Evolutionary conservation across 2,329 filamentous ascomycete species (phyloP).

Genomic region (Fonsecaea monophora): DNA sequence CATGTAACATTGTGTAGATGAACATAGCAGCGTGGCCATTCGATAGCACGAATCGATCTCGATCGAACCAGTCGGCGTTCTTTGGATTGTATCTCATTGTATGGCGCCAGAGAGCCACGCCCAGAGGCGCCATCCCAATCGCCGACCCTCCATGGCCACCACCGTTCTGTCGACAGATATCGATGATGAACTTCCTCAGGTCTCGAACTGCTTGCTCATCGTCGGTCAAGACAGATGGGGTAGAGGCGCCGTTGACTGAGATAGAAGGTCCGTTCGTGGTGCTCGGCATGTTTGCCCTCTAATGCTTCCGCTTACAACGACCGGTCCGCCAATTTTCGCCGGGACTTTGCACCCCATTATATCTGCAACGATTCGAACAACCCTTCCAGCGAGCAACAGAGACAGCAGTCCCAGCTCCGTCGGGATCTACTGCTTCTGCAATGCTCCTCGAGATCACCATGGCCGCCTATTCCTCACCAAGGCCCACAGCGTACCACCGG

Average conservation of each 20-base stretch:
- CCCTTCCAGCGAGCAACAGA: neutral
- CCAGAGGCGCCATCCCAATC: slow-evolving; percentile 58
- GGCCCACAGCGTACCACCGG: slow-evolving; percentile 12
- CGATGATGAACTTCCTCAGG: slow-evolving; percentile 22
- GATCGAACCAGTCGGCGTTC: slow-evolving; percentile 64
- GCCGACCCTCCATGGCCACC: slow-evolving; percentile 24
- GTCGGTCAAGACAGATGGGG: slow-evolving; percentile 15
- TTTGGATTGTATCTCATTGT: slow-evolving; percentile 51
- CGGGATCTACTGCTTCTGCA: neutral
- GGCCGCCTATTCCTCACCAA: neutral
- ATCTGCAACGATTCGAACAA: slow-evolving; percentile 6
- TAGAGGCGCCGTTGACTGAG: slow-evolving; percentile 9
- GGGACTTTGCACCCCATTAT: slow-evolving; percentile 17
- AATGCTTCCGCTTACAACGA: slow-evolving; percentile 1
- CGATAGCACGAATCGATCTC: slow-evolving; percentile 68
- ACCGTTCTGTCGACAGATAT: slow-evolving; percentile 23
- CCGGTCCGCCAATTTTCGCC: slow-evolving; percentile 1
- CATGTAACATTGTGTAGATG: slow-evolving; percentile 46
- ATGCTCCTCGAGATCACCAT: neutral
- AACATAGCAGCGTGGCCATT: slow-evolving; percentile 51
- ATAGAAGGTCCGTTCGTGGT: slow-evolving; percentile 3
- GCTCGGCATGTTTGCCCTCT: slow-evolving; percentile 19
- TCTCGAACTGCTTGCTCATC: slow-evolving; percentile 18
- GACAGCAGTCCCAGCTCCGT: neutral
- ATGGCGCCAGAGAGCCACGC: slow-evolving; percentile 55